A percentile compares a stretch with the other conserved stretches of the same genome.
Evolutionary conservation across 192 early-diverging fungal genomes (phyloP).

Genomic region (Gorgonomyces haynaldii): DNA sequence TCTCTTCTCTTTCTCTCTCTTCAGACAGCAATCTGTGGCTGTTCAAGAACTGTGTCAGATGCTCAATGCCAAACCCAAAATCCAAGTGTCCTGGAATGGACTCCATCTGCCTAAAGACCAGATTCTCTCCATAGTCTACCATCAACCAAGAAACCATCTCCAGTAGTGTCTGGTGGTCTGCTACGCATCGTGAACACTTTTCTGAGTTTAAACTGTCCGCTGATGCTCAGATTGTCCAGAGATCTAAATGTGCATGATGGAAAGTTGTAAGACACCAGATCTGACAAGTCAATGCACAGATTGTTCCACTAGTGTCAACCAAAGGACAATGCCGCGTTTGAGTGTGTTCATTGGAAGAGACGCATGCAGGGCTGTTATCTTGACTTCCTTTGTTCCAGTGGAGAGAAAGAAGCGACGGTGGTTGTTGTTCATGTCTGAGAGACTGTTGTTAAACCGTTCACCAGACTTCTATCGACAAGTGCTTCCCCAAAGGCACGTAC

Average conservation of each 20-base stretch:
- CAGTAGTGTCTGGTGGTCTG: too few relatives aligned
- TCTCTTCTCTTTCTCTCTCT: too few relatives aligned
- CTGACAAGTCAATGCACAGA: slow-evolving; percentile 26
- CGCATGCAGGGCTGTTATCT: slow-evolving; percentile 29
- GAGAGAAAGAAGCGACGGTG: slow-evolving; percentile 33
- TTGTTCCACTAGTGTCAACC: slow-evolving; percentile 27
- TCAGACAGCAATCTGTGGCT: too few relatives aligned
- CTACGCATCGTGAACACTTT: slow-evolving; percentile 34
- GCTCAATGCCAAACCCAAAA: too few relatives aligned
- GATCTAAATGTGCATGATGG: slow-evolving; percentile 23
- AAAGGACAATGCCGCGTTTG: slow-evolving; percentile 3
- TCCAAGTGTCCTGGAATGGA: too few relatives aligned
- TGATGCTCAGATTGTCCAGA: slow-evolving; percentile 16
- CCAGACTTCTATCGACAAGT: slow-evolving; percentile 19
- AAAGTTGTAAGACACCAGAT: slow-evolving; percentile 25
- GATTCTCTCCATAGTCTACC: too few relatives aligned
- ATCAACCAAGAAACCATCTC: too few relatives aligned
- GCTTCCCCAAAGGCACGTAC: slow-evolving; percentile 18
- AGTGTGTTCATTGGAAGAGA: slow-evolving; percentile 17
- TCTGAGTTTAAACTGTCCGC: slow-evolving; percentile 22
- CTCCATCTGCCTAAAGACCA: too few relatives aligned
- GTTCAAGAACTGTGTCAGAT: too few relatives aligned
- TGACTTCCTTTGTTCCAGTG: slow-evolving; percentile 15
- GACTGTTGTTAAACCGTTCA: too few relatives aligned
- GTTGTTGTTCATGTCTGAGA: slow-evolving; percentile 26